These are phyloP conservation scores for Stentor coeruleus DNA, from an alignment of 73 alveolate species.

Conservation along the genomic window DNA sequence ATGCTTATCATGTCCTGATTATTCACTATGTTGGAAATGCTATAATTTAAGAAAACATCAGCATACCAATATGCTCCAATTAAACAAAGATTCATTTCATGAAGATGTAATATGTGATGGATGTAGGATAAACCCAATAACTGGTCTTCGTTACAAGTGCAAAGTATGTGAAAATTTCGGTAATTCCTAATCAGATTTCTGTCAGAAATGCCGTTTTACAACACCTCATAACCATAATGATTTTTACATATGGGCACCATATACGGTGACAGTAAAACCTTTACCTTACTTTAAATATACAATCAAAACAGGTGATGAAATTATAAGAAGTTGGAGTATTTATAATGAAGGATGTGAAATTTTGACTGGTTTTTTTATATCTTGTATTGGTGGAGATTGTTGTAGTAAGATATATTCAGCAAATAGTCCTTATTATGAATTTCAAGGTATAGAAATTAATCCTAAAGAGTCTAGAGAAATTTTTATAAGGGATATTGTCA, in stretches of 20 bases:
- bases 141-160: conserved; percentile 7
- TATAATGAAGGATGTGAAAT: not conserved
- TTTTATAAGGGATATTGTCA: not conserved
- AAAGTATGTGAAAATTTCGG: conserved; percentile 15
- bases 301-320: not conserved
- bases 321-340: not conserved
- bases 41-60: not conserved
- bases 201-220: not conserved
- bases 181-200: not conserved
- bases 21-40: not conserved
- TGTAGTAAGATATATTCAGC: not conserved
- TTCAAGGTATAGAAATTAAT: not conserved
- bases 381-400: not conserved
- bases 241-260: not conserved
- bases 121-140: not conserved
- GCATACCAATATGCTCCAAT: not conserved
- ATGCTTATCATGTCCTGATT: conserved; percentile 21
- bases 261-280: not conserved
- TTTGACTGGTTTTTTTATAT: not conserved
- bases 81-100: not conserved
- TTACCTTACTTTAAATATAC: not conserved
- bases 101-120: conserved; percentile 20
- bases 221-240: not conserved
- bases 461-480: not conserved
- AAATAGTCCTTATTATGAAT: not conserved